These are phyloP conservation scores for Lecanoromycetidae sp. DNA, from an alignment of 2,329 filamentous ascomycete species.

Conservation along the genomic window DNA sequence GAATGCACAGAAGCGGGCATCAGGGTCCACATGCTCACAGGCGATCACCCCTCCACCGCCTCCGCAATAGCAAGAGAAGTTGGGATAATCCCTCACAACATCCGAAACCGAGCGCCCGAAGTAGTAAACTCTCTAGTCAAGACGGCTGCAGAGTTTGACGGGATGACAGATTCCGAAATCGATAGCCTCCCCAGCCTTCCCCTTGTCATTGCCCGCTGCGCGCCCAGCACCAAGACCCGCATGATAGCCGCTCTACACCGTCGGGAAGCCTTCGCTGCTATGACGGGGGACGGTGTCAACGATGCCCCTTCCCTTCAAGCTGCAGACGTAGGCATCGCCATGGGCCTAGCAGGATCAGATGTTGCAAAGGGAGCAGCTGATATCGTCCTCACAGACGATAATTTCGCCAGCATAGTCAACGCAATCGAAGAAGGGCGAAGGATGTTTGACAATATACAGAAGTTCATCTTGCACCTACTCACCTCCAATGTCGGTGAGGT, in stretches of 20 bases:
- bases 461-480: conserved; percentile 59
- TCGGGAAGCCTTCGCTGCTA: conserved; percentile 63
- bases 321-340: conserved; percentile 77
- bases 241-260: conserved; percentile 84
- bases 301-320: conserved; percentile 70
- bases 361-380: conserved; percentile 71
- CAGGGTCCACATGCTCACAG: conserved; percentile 72
- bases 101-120: conserved; percentile 46
- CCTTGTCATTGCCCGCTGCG: conserved; percentile 49
- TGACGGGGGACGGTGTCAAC: conserved; percentile 84
- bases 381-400: conserved; percentile 56
- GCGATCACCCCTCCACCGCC: conserved; percentile 68
- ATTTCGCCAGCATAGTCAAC: conserved; percentile 75
- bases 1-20: conserved; percentile 64
- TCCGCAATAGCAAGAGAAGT: conserved; percentile 68
- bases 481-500: conserved; percentile 74
- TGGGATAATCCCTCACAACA: conserved; percentile 58
- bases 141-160: conserved; percentile 68
- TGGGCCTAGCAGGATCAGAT: conserved; percentile 73
- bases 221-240: conserved; percentile 73
- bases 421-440: conserved; percentile 72
- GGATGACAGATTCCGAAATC: conserved; percentile 61
- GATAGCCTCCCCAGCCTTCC: conserved; percentile 45
- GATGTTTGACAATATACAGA: conserved; percentile 83
- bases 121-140: conserved; percentile 60